Evolutionary conservation across 306 rosid genomes (phyloP), one percentile per base, ranked within the genome.

Genomic region (Lathyrus oleraceus): DNA sequence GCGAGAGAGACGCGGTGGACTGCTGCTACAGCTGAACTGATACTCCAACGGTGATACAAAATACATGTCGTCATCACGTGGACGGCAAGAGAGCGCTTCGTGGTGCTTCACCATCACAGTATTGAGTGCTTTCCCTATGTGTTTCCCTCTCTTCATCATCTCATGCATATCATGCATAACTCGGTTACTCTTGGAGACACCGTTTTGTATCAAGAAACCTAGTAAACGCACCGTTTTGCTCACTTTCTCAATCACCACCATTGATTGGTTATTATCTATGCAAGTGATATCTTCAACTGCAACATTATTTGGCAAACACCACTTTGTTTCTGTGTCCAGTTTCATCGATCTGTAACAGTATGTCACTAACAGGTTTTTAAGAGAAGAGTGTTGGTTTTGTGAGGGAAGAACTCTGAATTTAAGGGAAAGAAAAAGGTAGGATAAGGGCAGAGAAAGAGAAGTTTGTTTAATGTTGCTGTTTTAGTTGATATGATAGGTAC

Each of bases 11-110:
- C 86, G 81, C 2, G 86, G 83, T 3, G 86, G 86, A 15, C 79
- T 82, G 15, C 86, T 40, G 70, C 78, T 78, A 49, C 83, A 78
- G 70, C 83, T 78, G 76, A 82, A 82, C 73, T 82, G 86, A 69
- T 82, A 78, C 54, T 78, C 86, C 66, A 78, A 0, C 0, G 86
- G 86, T 0, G 86, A 82, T 0, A 78, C 38, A n/a, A 59, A 82
- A 3, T 74, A 71, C 61, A 67, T 6, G 35, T 78, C 69, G 0
- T 83, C 6, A 5, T 82, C 86, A 14, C 86, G 81, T 35, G 85
- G 65, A 13, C 83, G 86, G 25, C 86, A 82, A 7, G 76, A 78
- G 20, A 82, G 9, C 2, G 86, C 72, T 6, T 82, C 83, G 35
- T 82, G 86, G 61, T 71, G 78, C 0, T 80, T 77, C 6, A 42